Conservation (phyloP, 306 rosid species). For the Pterocarpus santalinus region DNA sequence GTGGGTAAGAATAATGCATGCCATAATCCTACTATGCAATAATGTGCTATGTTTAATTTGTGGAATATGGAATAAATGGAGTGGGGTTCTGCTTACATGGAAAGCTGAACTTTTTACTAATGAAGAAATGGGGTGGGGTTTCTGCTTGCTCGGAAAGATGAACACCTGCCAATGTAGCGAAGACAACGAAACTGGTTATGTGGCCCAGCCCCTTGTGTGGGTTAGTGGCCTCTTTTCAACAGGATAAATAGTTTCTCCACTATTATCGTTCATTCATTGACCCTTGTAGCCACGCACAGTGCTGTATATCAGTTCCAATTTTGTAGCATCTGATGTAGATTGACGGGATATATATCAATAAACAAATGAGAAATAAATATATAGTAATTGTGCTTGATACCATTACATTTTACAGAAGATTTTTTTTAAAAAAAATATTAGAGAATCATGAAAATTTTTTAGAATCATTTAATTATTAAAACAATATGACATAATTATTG, state of each 20-base stretch:
- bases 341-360: not conserved
- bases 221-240: constrained; percentile 45
- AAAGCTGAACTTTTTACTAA: constrained; percentile 48
- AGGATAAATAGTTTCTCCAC: constrained; percentile 62
- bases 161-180: constrained; percentile 31
- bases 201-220: constrained; percentile 38
- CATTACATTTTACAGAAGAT: no score
- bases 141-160: constrained; percentile 52
- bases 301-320: constrained; percentile 25
- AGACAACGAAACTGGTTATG: constrained; percentile 35
- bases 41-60: constrained; percentile 41
- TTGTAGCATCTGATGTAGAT: constrained; percentile 19
- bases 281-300: not conserved
- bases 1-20: constrained; percentile 36
- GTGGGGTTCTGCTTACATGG: constrained; percentile 56
- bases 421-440: no score
- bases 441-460: no score
- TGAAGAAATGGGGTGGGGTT: constrained; percentile 45
- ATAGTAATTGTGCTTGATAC: no score
- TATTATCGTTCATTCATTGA: constrained; percentile 49
- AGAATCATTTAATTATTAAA: no score
- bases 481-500: no score
- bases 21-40: constrained; percentile 48
- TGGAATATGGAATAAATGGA: constrained; percentile 29
- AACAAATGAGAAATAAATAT: no score